Percentiles rank a stretch among this genome's conserved stretches.
Conservation (phyloP, 768 basidiomycete species). For the Agaricus bisporus region DNA sequence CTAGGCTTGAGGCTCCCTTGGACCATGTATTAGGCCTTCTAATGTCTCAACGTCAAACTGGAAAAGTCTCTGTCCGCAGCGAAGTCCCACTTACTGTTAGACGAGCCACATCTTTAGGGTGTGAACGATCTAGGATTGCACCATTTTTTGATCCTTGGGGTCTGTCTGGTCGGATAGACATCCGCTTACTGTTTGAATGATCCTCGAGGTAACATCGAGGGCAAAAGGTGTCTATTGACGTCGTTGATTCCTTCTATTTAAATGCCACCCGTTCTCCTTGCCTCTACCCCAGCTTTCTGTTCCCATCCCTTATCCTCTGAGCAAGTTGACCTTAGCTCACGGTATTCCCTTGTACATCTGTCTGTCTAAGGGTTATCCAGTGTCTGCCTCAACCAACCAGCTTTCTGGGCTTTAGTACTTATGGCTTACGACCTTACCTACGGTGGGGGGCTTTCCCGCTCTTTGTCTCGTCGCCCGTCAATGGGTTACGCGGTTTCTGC, state of each 20-base stretch:
- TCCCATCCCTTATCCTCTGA: background rate
- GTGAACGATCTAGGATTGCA: background rate
- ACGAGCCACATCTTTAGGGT: background rate
- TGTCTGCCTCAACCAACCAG: background rate
- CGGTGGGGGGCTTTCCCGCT: slow-evolving; percentile 20
- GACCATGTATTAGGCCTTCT: no score
- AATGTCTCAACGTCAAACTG: no score
- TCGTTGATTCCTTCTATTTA: slow-evolving; percentile 1
- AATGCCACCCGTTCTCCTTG: slow-evolving; percentile 2
- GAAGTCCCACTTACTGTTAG: background rate
- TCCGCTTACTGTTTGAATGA: background rate
- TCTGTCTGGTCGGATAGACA: background rate
- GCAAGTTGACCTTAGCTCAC: background rate
- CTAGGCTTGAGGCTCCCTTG: no score
- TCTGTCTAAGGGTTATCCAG: background rate
- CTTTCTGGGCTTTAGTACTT: background rate
- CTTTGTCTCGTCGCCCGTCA: slow-evolving; percentile 33
- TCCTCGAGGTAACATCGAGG: slow-evolving; percentile 12
- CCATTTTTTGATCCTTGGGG: background rate
- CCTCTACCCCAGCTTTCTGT: background rate
- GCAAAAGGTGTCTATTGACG: slow-evolving; percentile 1
- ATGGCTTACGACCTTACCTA: slow-evolving; percentile 19
- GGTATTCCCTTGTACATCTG: background rate
- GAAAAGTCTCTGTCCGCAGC: no score
- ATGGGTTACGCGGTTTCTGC: slow-evolving; percentile 26